A percentile compares a stretch with the other conserved stretches of the same genome.
These are phyloP conservation scores for Anacardium occidentale DNA, from an alignment of 345 rosid genomes.

Conservation along the genomic window DNA sequence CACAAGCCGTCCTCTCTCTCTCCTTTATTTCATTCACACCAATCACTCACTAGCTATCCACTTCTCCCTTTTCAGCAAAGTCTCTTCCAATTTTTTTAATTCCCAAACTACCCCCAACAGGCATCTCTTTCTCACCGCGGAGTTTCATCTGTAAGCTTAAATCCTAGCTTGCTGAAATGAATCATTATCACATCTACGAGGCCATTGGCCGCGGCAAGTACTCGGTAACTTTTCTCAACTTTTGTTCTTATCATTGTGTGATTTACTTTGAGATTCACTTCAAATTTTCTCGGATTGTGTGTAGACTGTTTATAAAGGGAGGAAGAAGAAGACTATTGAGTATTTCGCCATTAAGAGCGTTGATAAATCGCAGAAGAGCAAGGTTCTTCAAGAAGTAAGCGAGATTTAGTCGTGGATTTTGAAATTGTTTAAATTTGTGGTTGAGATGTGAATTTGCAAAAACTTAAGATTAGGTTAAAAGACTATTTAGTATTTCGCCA, in stretches of 20 bases:
- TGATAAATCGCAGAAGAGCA: slow-evolving; percentile 82
- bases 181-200: slow-evolving; percentile 90
- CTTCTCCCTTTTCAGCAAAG: background rate
- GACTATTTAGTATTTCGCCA: slow-evolving; percentile 90
- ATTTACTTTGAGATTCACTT: background rate
- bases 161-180: slow-evolving; percentile 50
- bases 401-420: background rate
- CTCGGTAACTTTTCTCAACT: slow-evolving; percentile 54
- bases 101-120: slow-evolving; percentile 23
- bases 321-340: slow-evolving; percentile 98
- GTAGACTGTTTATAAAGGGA: slow-evolving; percentile 90
- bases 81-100: background rate
- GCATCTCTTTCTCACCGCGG: slow-evolving; percentile 20
- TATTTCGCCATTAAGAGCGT: slow-evolving; percentile 94
- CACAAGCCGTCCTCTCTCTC: background rate
- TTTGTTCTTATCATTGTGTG: background rate
- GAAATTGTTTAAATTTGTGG: background rate
- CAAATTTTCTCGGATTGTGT: background rate
- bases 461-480: slow-evolving; percentile 35
- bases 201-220: slow-evolving; percentile 96
- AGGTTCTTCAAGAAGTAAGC: slow-evolving; percentile 94
- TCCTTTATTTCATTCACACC: slow-evolving; percentile 9
- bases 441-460: background rate
- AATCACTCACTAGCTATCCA: slow-evolving; percentile 12
- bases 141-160: slow-evolving; percentile 18